Percentiles rank a stretch among this genome's conserved stretches.
Evolutionary conservation across 1,139 yeast genomes (phyloP).

Genomic region (Kodamaea arcana): DNA sequence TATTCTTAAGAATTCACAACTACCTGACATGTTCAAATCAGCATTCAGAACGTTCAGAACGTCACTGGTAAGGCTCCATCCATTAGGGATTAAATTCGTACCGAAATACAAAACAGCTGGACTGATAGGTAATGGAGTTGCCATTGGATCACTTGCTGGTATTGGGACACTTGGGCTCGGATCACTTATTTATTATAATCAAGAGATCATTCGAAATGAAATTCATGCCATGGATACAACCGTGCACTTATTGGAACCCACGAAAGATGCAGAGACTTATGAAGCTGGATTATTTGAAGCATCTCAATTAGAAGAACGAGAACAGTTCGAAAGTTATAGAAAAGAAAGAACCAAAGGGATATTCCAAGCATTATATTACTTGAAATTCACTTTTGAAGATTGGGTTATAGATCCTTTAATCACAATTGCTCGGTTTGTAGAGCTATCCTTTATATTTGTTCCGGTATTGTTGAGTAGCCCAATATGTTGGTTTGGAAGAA

Average conservation of each 20-base stretch:
- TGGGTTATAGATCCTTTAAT: slow-evolving; percentile 63
- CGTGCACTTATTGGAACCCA: slow-evolving; percentile 40
- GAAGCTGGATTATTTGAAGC: slow-evolving; percentile 65
- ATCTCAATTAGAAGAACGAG: slow-evolving; percentile 50
- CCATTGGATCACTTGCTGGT: no score
- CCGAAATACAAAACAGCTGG: not conserved
- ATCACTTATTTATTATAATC: not conserved
- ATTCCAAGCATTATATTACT: slow-evolving; percentile 26
- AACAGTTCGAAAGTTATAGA: slow-evolving; percentile 23
- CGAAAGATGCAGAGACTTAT: slow-evolving; percentile 53
- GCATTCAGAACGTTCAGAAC: not conserved
- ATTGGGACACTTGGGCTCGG: slow-evolving; percentile 3
- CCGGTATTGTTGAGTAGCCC: slow-evolving; percentile 72
- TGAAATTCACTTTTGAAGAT: slow-evolving; percentile 46
- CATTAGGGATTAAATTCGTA: not conserved
- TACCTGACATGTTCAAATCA: not conserved
- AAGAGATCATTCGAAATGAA: slow-evolving; percentile 20
- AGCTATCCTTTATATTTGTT: slow-evolving; percentile 59
- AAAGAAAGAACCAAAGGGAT: slow-evolving; percentile 20
- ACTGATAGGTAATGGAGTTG: no score
- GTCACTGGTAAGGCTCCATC: not conserved
- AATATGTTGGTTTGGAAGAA: slow-evolving; percentile 56
- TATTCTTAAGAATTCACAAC: no score
- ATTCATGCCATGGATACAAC: slow-evolving; percentile 32
- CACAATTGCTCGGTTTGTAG: slow-evolving; percentile 65